phyloP scores from a whole-genome alignment of 768 basidiomycete genomes.

The Lactarius vividus region DNA sequence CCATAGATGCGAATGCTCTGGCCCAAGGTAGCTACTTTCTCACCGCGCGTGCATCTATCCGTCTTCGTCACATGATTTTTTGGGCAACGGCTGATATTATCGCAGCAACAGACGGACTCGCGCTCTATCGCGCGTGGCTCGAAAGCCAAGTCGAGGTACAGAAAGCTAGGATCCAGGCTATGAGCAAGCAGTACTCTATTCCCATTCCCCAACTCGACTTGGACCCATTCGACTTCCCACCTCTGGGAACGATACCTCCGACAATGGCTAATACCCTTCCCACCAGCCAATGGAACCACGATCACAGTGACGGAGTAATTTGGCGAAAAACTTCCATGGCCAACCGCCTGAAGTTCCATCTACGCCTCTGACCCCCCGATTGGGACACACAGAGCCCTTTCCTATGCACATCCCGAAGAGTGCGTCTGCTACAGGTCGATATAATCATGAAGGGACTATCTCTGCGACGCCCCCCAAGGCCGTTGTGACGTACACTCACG shows the following conservation, averaged over 20 bases:
- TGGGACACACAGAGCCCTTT: background rate
- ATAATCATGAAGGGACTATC: background rate
- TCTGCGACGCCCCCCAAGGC: background rate
- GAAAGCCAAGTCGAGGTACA: slow-evolving; percentile 4
- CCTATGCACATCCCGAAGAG: background rate
- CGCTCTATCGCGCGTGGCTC: slow-evolving; percentile 10
- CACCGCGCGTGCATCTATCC: background rate
- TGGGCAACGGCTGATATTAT: background rate
- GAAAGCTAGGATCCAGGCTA: slow-evolving; percentile 10
- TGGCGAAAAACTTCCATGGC: background rate
- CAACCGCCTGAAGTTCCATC: background rate
- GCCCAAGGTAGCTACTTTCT: slow-evolving; percentile 9
- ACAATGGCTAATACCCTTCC: background rate
- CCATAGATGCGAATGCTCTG: background rate
- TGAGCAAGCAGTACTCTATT: slow-evolving; percentile 14
- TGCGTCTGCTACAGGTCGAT: background rate
- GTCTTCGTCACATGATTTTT: background rate
- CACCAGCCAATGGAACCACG: background rate
- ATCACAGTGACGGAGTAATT: background rate
- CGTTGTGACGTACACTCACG: background rate
- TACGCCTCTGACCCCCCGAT: background rate
- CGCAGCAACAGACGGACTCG: background rate
- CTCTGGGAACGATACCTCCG: background rate
- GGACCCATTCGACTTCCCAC: background rate
- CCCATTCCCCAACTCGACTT: slow-evolving; percentile 17